Conservation (phyloP, 1,284 basidiomycete species). For the Schizophyllum amplum region DNA sequence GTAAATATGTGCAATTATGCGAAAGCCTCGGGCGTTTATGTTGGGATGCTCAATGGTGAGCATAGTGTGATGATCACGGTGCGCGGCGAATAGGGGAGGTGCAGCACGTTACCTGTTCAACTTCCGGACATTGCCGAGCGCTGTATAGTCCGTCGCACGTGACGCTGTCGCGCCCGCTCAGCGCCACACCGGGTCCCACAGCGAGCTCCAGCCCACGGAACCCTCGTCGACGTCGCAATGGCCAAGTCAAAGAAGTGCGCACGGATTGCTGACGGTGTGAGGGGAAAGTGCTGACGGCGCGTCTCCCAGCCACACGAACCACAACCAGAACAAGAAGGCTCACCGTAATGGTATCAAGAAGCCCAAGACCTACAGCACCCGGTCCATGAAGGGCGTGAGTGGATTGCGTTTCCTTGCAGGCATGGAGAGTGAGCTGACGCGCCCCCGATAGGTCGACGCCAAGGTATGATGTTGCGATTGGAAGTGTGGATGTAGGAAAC, state of each 20-base stretch:
- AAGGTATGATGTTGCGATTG: constrained; percentile 47
- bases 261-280: neutral
- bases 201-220: constrained; percentile 6
- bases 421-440: neutral
- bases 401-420: neutral
- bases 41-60: too few relatives aligned
- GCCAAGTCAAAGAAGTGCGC: constrained; percentile 78
- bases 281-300: constrained; percentile 8
- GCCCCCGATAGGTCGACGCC: constrained; percentile 59
- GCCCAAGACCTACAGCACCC: constrained; percentile 68
- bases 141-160: neutral
- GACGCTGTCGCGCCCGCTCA: neutral
- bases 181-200: constrained; percentile 1
- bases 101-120: neutral
- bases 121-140: neutral
- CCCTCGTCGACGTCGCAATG: constrained; percentile 36
- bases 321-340: constrained; percentile 93
- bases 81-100: too few relatives aligned
- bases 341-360: constrained; percentile 96
- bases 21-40: too few relatives aligned
- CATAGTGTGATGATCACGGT: too few relatives aligned
- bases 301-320: constrained; percentile 67
- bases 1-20: too few relatives aligned
- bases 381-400: constrained; percentile 89
- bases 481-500: constrained; percentile 3